Evolutionary conservation across 2,329 filamentous ascomycete species (phyloP).

Genomic region (Knoxdaviesia capensis): DNA sequence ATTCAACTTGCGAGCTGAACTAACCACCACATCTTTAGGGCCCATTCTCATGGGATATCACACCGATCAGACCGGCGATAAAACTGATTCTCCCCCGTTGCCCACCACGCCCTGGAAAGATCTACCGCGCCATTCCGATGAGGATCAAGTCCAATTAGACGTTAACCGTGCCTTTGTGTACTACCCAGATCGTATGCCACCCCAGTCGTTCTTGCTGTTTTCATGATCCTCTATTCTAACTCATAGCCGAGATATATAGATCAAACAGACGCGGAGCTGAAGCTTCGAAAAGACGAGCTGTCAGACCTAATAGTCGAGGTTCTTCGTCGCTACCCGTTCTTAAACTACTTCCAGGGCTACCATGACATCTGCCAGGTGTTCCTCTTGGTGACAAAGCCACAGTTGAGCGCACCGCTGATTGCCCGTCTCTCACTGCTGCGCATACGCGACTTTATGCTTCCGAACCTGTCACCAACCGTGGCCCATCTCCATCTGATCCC

Average conservation of each 20-base stretch:
- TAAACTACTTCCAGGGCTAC: slow-evolving; percentile 96
- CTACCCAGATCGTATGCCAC: slow-evolving; percentile 56
- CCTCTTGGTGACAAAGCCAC: slow-evolving; percentile 57
- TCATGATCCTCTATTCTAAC: background rate
- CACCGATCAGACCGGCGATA: slow-evolving; percentile 8
- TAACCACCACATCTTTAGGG: slow-evolving; percentile 23
- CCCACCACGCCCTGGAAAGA: slow-evolving; percentile 24
- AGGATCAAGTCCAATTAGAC: slow-evolving; percentile 79
- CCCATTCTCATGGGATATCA: slow-evolving; percentile 32
- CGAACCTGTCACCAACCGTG: slow-evolving; percentile 60
- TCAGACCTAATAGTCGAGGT: slow-evolving; percentile 63
- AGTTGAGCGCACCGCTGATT: slow-evolving; percentile 40
- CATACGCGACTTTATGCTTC: slow-evolving; percentile 96
- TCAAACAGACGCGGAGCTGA: slow-evolving; percentile 40
- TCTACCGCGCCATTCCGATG: slow-evolving; percentile 64
- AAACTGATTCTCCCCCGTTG: slow-evolving; percentile 1
- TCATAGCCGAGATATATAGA: background rate
- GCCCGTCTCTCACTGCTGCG: slow-evolving; percentile 72
- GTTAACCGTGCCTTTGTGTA: slow-evolving; percentile 95
- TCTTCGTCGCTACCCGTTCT: slow-evolving; percentile 58
- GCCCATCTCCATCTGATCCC: slow-evolving; percentile 77
- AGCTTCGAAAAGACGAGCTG: slow-evolving; percentile 52
- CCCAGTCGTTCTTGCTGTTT: background rate
- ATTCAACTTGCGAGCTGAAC: background rate
- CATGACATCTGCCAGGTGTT: slow-evolving; percentile 97